Evolutionary conservation across 192 early-diverging fungal genomes (phyloP).

Genomic region (Radiomyces spectabilis): DNA sequence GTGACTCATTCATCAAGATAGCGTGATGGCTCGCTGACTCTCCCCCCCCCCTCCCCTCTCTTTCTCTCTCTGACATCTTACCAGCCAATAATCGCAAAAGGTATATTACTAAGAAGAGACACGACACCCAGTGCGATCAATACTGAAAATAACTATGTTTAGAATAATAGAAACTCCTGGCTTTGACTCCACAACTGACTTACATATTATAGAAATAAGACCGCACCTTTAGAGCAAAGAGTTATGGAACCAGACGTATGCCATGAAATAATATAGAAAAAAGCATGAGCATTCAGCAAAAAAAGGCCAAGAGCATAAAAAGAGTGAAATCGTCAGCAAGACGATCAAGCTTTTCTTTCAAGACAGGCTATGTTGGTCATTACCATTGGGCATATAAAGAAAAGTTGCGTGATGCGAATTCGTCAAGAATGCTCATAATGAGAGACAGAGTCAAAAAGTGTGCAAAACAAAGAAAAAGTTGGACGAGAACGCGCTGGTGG

Average conservation of each 20-base stretch:
- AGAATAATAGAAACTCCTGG: not conserved
- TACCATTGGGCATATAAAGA: conserved; percentile 25
- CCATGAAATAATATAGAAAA: not conserved
- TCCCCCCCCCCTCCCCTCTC: too few relatives aligned
- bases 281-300: not conserved
- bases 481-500: too few relatives aligned
- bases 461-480: too few relatives aligned
- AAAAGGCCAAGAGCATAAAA: not conserved
- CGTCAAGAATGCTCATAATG: conserved; percentile 15
- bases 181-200: not conserved
- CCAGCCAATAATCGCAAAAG: conserved; percentile 23
- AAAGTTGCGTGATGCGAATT: conserved; percentile 19
- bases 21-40: too few relatives aligned
- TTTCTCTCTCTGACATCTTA: not conserved
- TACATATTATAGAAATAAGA: conserved; percentile 15
- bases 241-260: too few relatives aligned
- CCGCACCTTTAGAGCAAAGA: too few relatives aligned
- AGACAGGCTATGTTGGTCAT: not conserved
- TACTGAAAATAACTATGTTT: not conserved
- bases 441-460: too few relatives aligned
- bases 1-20: not conserved
- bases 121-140: conserved; percentile 11
- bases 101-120: not conserved
- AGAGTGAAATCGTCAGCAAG: too few relatives aligned
- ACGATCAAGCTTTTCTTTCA: too few relatives aligned